These are phyloP conservation scores for Saksenaea oblongispora DNA, from an alignment of 371 early-diverging fungal genomes.

Conservation along the genomic window DNA sequence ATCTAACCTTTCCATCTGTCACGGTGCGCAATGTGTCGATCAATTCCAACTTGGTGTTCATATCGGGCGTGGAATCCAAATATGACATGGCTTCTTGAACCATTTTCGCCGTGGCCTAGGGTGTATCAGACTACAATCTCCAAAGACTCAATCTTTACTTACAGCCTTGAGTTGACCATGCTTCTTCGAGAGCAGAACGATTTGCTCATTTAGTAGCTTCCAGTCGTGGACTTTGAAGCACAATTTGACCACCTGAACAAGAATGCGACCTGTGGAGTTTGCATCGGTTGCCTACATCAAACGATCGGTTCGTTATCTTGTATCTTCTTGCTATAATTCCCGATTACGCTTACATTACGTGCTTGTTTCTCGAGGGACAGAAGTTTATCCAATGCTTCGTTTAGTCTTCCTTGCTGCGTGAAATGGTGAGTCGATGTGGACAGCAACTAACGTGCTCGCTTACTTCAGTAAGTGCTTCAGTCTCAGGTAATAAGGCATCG, in stretches of 20 bases:
- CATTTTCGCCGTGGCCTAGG: conserved; percentile 91
- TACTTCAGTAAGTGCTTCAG: conserved; percentile 74
- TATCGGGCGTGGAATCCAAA: conserved; percentile 82
- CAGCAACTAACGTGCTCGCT: neutral
- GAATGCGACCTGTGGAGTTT: conserved; percentile 84
- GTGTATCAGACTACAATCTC: neutral
- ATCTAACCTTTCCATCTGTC: conserved; percentile 92
- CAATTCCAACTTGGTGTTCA: conserved; percentile 83
- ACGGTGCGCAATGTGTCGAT: conserved; percentile 93
- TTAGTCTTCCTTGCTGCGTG: conserved; percentile 65
- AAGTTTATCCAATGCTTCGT: conserved; percentile 83
- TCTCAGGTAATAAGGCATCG: conserved; percentile 78
- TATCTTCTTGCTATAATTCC: neutral
- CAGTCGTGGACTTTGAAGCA: conserved; percentile 79
- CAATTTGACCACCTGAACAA: conserved; percentile 78
- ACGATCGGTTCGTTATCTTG: neutral
- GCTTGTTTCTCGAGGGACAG: conserved; percentile 88
- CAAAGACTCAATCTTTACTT: conserved; percentile 7
- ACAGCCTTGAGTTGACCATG: conserved; percentile 94
- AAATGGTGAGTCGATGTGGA: neutral
- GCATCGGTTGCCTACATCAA: conserved; percentile 75
- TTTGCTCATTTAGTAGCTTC: conserved; percentile 87
- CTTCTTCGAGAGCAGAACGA: conserved; percentile 91
- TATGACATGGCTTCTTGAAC: conserved; percentile 91
- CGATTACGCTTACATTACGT: conserved; percentile 64